Evolutionary conservation across 495 filamentous ascomycete species (phyloP).

Genomic region (Aspergillus bridgeri): DNA sequence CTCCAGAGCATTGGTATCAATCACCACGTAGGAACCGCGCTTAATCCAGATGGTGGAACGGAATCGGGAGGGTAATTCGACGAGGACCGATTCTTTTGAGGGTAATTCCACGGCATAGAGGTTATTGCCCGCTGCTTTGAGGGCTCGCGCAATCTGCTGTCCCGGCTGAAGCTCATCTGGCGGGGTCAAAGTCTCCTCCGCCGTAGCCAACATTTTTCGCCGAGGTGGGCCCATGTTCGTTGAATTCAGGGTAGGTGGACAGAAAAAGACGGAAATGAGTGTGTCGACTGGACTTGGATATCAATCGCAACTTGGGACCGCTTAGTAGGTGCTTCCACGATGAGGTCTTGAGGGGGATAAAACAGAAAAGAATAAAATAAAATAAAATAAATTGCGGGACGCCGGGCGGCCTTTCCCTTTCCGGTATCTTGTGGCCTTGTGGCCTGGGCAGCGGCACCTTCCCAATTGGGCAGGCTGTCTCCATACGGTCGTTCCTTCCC

Average conservation of each 20-base stretch:
- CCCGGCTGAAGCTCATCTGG: conserved; percentile 59
- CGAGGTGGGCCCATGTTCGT: conserved; percentile 66
- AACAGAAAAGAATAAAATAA: background rate
- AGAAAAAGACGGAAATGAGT: too few relatives aligned
- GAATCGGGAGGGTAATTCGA: conserved; percentile 77
- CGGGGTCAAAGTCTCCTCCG: conserved; percentile 70
- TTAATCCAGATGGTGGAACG: conserved; percentile 89
- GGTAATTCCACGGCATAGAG: conserved; percentile 72
- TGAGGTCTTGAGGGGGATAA: too few relatives aligned
- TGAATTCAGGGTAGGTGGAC: background rate
- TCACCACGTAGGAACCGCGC: conserved; percentile 78
- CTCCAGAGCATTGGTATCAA: conserved; percentile 66
- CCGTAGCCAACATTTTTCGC: conserved; percentile 68
- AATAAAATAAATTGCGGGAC: background rate
- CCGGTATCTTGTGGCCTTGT: background rate
- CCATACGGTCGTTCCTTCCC: too few relatives aligned
- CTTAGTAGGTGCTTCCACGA: too few relatives aligned
- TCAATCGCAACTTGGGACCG: too few relatives aligned
- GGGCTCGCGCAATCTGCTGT: conserved; percentile 69
- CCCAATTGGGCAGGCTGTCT: background rate
- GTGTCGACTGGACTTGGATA: too few relatives aligned
- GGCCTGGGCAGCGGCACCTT: background rate
- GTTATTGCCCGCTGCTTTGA: conserved; percentile 83
- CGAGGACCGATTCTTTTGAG: conserved; percentile 52
- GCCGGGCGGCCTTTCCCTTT: background rate